Percentiles rank a stretch among this genome's conserved stretches.
Conservation (phyloP, 495 filamentous ascomycete species). For the Cudoniella acicularis region DNA sequence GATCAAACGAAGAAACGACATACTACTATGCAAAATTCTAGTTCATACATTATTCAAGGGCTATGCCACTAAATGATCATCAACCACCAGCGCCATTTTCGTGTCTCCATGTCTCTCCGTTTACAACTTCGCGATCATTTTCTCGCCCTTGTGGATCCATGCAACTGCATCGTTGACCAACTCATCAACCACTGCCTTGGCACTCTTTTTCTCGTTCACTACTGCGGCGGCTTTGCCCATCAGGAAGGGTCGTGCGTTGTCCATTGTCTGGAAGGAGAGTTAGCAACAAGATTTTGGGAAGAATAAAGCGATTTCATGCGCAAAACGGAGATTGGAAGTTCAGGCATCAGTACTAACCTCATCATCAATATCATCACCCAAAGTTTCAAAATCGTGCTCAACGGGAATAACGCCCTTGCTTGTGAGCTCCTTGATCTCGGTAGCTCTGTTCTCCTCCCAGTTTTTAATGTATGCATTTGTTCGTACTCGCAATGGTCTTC, state of each 20-base stretch:
- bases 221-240: constrained; percentile 98
- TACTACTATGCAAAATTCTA: background rate
- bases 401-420: constrained; percentile 86
- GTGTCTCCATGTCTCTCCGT: background rate
- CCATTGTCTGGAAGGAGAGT: constrained; percentile 62
- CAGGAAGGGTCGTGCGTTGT: constrained; percentile 85
- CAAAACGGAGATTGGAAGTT: too few relatives aligned
- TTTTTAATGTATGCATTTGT: constrained; percentile 89
- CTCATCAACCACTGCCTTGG: constrained; percentile 93
- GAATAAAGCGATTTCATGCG: too few relatives aligned
- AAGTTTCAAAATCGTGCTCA: constrained; percentile 87
- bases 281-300: too few relatives aligned
- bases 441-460: constrained; percentile 88
- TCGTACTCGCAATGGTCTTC: constrained; percentile 87
- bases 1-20: background rate
- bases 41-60: background rate
- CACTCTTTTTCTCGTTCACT: constrained; percentile 86
- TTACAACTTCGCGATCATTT: constrained; percentile 66
- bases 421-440: constrained; percentile 90
- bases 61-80: background rate
- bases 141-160: constrained; percentile 60
- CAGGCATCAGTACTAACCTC: constrained; percentile 8
- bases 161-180: constrained; percentile 79
- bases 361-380: constrained; percentile 55
- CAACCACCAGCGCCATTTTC: background rate